Base-by-base conservation (phyloP, 805 yeast species). In the Metschnikowia lunata region DNA sequence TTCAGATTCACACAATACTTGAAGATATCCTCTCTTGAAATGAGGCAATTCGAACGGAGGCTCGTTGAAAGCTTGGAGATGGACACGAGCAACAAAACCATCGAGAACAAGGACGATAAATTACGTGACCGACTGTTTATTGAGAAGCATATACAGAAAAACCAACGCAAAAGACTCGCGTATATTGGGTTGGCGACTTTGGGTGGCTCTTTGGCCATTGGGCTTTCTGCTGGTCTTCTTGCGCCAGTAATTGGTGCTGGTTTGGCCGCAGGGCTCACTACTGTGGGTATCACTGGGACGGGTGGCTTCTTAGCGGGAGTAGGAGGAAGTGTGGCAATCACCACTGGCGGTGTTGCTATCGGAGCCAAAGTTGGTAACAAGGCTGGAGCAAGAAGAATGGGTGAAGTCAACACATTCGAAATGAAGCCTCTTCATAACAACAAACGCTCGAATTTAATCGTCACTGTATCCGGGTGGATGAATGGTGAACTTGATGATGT, bases 211-310 rank as follows among this genome's bases (percentile, higher is more conserved):
- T 69, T 93, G 18, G 96, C 93, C 1, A 78, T 93, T 46, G 99
- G 99, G 1, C 70, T 93, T 14, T 88, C 97, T 48, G 98, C 96
- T 8, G 99, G 99, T 7, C 65, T 93, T 36, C 68, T 93, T 36
- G 99, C 99, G 0, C 99, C 99, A 0, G 96, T 95, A 2, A 95
- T 93, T 57, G 98, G 98, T 40, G 98, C 98, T 1, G 99, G 99
- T 57, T 60, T 93, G 27, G 99, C 98, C 1, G 98, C 98, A 4
- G 99, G 98, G 12, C 71, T 93, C 34, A 83, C 97, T 1, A 93
- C 99, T 0, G 80, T 91, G 18, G 99, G 99, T 29, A 85, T 95
- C 18, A 74, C 87, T 1, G 98, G 99, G n/a, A 88, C 98, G 0
- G 66, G 88, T 12, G 88, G 95, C 1, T 93, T 93, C 53, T 69